phyloP scores from a whole-genome alignment of 176 grass and related monocot species.

The Alloteropsis semialata region DNA sequence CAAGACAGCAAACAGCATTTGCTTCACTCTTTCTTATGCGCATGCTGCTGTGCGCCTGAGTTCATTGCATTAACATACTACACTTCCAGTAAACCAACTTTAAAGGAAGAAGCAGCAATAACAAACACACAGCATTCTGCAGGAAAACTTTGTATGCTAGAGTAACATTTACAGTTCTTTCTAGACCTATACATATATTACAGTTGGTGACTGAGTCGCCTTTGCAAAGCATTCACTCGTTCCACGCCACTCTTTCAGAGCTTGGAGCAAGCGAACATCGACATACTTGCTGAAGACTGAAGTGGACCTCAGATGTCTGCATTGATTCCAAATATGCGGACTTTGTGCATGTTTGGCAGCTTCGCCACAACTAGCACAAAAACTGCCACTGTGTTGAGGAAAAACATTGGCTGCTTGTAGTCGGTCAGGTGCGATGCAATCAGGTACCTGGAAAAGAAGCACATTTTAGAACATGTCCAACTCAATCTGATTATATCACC shows the following conservation, averaged over 20 bases:
- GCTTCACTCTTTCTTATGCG: background rate
- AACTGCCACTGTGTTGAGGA: conserved; percentile 59
- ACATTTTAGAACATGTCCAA: background rate
- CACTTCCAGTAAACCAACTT: background rate
- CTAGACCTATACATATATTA: conserved; percentile 22
- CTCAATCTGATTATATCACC: background rate
- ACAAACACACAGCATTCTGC: background rate
- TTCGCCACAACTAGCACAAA: conserved; percentile 69
- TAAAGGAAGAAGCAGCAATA: background rate
- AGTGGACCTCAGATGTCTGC: conserved; percentile 47
- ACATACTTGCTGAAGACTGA: background rate
- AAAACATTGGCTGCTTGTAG: conserved; percentile 82
- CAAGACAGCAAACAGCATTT: background rate
- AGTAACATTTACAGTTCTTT: conserved; percentile 35
- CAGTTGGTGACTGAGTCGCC: background rate
- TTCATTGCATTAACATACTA: background rate
- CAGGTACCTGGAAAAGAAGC: conserved; percentile 47
- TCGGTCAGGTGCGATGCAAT: conserved; percentile 78
- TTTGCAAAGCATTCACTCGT: background rate
- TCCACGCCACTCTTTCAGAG: background rate
- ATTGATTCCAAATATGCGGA: conserved; percentile 90
- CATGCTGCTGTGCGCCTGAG: background rate
- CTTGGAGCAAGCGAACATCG: background rate
- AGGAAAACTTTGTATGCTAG: background rate
- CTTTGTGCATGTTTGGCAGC: conserved; percentile 82